Evolutionary conservation across 1,284 basidiomycete species (phyloP).

Genomic region (Coriolopsis trogii): DNA sequence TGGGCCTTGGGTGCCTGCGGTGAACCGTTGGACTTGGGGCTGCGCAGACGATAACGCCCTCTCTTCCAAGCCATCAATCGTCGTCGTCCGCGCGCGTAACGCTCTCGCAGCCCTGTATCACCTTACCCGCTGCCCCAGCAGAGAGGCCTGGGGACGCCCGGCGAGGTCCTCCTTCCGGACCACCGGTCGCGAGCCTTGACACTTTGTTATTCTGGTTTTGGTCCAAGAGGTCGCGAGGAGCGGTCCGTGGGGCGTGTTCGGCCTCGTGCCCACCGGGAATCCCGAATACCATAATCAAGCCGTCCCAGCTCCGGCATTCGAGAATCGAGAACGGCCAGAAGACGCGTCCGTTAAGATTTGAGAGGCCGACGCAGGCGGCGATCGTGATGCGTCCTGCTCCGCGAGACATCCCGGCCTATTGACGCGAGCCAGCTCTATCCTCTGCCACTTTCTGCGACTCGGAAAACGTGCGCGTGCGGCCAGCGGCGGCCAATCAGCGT

Average conservation of each 20-base stretch:
- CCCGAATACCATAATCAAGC: not conserved
- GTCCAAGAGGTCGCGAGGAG: no score
- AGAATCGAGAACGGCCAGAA: not conserved
- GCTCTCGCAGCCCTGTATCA: not conserved
- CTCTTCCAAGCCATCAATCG: not conserved
- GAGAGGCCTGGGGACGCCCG: no score
- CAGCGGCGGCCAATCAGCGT: no score
- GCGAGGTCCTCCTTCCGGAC: no score
- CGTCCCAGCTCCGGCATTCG: not conserved
- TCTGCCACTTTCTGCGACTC: not conserved
- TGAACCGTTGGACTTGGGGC: no score
- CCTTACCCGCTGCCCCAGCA: not conserved
- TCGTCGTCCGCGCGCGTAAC: not conserved
- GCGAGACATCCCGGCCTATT: not conserved
- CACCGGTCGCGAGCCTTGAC: no score
- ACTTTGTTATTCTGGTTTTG: no score
- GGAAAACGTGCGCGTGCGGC: no score
- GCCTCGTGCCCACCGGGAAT: no score
- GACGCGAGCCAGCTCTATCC: not conserved
- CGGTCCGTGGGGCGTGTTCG: no score
- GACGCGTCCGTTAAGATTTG: not conserved
- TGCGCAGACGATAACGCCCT: not conserved
- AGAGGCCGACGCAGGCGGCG: not conserved
- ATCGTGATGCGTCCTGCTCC: slow-evolving; percentile 3
- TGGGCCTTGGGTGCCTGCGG: not conserved